phyloP scores from a whole-genome alignment of 2,329 filamentous ascomycete genomes.

The Fusarium transvaalense region DNA sequence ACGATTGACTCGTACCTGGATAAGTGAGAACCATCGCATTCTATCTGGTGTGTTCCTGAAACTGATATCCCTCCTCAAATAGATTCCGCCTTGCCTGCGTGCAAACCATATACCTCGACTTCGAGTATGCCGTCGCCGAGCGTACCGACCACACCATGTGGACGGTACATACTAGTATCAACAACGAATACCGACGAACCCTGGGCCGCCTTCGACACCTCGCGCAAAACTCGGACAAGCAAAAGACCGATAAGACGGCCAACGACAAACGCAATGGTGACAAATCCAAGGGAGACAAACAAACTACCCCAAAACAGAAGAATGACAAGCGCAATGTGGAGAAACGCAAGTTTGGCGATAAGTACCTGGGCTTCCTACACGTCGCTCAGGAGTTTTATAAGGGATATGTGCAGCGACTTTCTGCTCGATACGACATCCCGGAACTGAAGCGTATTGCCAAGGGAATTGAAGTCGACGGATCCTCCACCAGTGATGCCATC shows the following conservation, averaged over 20 bases:
- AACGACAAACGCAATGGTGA: constrained; percentile 45
- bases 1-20: constrained; percentile 59
- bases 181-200: constrained; percentile 79
- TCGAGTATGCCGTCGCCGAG: constrained; percentile 72
- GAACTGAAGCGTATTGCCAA: constrained; percentile 61
- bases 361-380: constrained; percentile 88
- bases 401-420: constrained; percentile 83
- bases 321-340: constrained; percentile 59
- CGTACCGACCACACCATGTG: constrained; percentile 80
- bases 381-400: constrained; percentile 90
- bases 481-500: constrained; percentile 53
- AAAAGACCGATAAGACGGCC: constrained; percentile 44
- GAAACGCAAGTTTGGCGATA: constrained; percentile 82
- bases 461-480: constrained; percentile 56
- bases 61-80: constrained; percentile 28
- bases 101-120: constrained; percentile 78
- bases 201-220: constrained; percentile 67
- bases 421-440: constrained; percentile 68
- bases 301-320: constrained; percentile 42
- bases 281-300: constrained; percentile 44
- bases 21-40: constrained; percentile 52
- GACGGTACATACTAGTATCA: constrained; percentile 82
- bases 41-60: constrained; percentile 16
- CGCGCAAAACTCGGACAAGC: constrained; percentile 69
- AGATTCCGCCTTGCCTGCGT: constrained; percentile 81